Conservation (phyloP, 202 grass and related monocot genomes). For the Musa balbisiana region DNA sequence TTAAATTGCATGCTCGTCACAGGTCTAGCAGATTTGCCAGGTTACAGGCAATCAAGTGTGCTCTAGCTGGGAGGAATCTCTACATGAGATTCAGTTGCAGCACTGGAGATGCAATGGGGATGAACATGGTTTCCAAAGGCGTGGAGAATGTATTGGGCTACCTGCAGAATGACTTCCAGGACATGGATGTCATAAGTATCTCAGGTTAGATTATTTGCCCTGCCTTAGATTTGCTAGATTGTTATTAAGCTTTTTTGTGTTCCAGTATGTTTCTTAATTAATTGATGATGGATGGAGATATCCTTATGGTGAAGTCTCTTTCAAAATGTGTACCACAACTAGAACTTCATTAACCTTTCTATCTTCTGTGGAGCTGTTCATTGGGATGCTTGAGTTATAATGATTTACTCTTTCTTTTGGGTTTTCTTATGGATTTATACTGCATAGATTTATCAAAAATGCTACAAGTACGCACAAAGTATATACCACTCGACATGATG, state of each 20-base stretch:
- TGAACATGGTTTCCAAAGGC: slow-evolving; percentile 71
- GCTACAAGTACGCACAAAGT: no score
- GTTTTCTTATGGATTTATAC: no score
- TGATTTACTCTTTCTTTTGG: no score
- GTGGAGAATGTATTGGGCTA: slow-evolving; percentile 64
- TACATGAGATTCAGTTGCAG: slow-evolving; percentile 52
- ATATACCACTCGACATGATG: no score
- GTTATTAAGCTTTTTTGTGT: not conserved
- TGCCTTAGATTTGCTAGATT: not conserved
- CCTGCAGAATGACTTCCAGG: slow-evolving; percentile 45
- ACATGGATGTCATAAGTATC: slow-evolving; percentile 68
- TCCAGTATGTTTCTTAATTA: no score
- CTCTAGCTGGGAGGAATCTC: slow-evolving; percentile 60
- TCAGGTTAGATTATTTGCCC: slow-evolving; percentile 42
- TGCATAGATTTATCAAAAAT: no score
- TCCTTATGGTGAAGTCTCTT: no score
- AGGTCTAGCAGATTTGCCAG: slow-evolving; percentile 84
- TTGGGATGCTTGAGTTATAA: no score
- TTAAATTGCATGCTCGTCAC: not conserved
- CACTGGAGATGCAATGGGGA: slow-evolving; percentile 66
- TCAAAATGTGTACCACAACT: no score
- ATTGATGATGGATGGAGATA: no score
- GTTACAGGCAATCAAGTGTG: slow-evolving; percentile 47
- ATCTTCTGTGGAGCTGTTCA: no score
- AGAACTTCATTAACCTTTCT: not conserved